Conservation (phyloP, 345 rosid genomes). For the Acer negundo region DNA sequence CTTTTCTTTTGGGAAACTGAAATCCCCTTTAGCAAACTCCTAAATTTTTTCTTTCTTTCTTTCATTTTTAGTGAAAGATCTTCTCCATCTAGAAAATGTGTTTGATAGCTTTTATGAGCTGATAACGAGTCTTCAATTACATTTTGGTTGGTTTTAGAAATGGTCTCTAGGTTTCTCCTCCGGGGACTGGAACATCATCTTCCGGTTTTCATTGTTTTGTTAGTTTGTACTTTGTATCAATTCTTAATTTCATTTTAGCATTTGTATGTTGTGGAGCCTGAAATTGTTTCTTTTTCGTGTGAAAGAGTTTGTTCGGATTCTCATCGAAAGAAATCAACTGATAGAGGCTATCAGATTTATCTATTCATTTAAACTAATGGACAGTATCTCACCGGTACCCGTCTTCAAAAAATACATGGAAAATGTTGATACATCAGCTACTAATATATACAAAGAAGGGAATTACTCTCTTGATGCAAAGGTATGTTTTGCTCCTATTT, state of each 20-base stretch:
- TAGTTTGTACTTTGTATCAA: neutral
- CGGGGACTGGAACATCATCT: neutral
- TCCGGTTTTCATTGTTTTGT: neutral
- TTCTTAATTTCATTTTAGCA: neutral
- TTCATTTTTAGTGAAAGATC: no score
- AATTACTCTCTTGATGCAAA: constrained; percentile 11
- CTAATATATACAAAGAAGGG: neutral
- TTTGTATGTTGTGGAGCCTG: neutral
- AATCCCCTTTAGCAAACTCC: neutral
- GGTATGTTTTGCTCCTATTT: constrained; percentile 20
- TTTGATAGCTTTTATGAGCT: neutral
- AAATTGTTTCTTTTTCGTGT: neutral
- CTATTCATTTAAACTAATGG: constrained; percentile 33
- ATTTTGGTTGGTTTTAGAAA: neutral
- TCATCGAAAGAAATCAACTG: constrained; percentile 27
- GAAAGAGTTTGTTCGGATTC: constrained; percentile 37
- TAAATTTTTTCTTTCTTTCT: no score
- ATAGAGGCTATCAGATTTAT: constrained; percentile 35
- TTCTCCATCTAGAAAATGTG: neutral
- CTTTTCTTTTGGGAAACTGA: neutral
- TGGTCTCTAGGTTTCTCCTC: neutral
- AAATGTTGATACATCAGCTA: neutral
- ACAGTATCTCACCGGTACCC: constrained; percentile 24
- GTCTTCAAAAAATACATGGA: constrained; percentile 26
- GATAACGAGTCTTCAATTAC: neutral